Evolutionary conservation across 2,329 filamentous ascomycete genomes (phyloP), one percentile per base, ranked within the genome.

Genomic region (Juglanconis sp.): DNA sequence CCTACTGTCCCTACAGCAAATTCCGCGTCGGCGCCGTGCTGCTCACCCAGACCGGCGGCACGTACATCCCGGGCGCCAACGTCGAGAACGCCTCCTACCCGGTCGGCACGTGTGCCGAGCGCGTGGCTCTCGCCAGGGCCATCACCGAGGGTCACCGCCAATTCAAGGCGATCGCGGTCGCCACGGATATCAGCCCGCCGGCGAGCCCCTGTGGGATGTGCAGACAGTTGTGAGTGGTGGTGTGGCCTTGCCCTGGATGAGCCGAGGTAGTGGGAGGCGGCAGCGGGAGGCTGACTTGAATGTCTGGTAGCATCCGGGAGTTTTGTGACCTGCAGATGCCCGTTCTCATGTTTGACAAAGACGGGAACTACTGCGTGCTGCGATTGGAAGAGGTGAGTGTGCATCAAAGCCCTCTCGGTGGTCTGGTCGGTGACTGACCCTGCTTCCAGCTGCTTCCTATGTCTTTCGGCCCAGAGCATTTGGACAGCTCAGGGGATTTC

Each of bases 71-170:
- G 50, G 95, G 95, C 57, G 92, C 91, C 64, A 96, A 96, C 72
- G 87, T 98, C 63, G 95, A 99, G 77, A 97, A 98, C 72, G 93
- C 92, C 1, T 81, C 89, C 34, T 98, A 96, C 72, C 94, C 95
- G 0, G 93, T 97, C 5, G 92, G 92, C n/a, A 96, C 91, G 3
- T 98, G 95, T 74, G 95, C 95, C 13, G 95, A 99, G 81, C 82
- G 94, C 61, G 91, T 94, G n/a, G 92, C 91, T 1, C 81, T 98
- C 66, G 90, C 86, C 7, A 92, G 87, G 44, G 94, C 94, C 30
- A 84, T 97, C 5, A 83, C 85, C 6, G 77, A 77, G 55, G 83
- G 84, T 3, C 75, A 83, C 65, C 75, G 74, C 38, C 69, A 67
- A 35, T 91, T 96, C 76, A 87, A 86, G 69, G 94, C 93, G 24